phyloP scores from a whole-genome alignment of 805 yeast species.

The Yarrowia bubula region DNA sequence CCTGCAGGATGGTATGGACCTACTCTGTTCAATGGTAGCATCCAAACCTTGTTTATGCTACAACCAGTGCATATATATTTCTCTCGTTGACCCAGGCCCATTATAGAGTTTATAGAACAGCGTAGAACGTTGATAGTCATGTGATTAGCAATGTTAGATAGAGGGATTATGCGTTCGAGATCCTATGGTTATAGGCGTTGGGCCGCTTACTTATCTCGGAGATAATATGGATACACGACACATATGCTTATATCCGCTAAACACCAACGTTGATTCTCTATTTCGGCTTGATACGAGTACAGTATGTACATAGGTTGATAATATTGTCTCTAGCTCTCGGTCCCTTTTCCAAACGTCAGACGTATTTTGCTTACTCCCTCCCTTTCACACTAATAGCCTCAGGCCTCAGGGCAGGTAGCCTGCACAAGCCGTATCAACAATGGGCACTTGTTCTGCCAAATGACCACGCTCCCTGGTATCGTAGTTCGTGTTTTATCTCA shows the following conservation, averaged over 20 bases:
- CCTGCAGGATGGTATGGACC: not conserved
- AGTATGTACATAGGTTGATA: not conserved
- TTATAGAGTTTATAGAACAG: not conserved
- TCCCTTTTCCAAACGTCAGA: not conserved
- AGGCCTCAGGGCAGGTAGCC: not conserved
- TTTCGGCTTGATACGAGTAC: not conserved
- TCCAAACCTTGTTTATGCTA: not conserved
- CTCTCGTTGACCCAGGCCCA: not conserved
- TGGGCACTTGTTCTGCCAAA: no score
- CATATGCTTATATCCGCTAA: not conserved
- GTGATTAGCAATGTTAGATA: slow-evolving; percentile 3
- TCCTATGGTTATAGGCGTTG: no score
- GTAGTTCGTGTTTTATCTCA: no score
- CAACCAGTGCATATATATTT: not conserved
- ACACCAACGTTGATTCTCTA: not conserved
- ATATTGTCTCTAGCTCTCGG: not conserved
- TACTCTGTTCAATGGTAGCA: not conserved
- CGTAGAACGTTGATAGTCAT: not conserved
- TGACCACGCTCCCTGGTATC: no score
- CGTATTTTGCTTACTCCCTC: not conserved
- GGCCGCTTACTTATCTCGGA: no score
- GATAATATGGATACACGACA: no score
- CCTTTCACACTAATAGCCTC: not conserved
- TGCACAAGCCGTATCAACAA: not conserved
- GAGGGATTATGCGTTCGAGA: not conserved